Evolutionary conservation across 192 early-diverging fungal genomes (phyloP), one percentile per base, ranked within the genome.

Genomic region (Backusella westeae): DNA sequence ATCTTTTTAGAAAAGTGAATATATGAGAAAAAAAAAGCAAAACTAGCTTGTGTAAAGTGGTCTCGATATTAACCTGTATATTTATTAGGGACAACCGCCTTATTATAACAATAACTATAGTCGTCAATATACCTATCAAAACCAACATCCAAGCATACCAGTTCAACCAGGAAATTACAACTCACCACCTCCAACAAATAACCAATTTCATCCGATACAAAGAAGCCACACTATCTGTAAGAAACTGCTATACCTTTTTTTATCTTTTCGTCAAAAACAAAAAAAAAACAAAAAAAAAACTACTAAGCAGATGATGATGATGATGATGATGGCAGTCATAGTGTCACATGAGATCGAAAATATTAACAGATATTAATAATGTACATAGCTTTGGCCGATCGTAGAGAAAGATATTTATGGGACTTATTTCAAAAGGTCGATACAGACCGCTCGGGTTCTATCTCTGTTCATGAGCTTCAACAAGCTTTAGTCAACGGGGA

Each of bases 401-500:
- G 29, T 3, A 49, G 70, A 71, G 70, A 71, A 17, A 23, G 32
- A 26, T 71, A 71, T 44, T 44, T 71, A 44, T 49, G 44, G 42
- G 44, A 44, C 15, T 32, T 71, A 34, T 71, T 71, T 34, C 70
- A 71, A 49, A 71, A 29, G 29, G 29, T 71, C 6, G 70, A 71
- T 34, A 49, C 42, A 32, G 70, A 71, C 14, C 42, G 19, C 42
- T 71, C 70, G 46, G 26, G 26, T 12, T 71, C 70, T 8, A 71
- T 71, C 32, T 71, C 70, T 46, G 70, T 71, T 34, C 23, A 71
- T 44, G 70, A 71, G 34, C 41, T 71, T 7, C 42, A 71, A 32
- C 41, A 26, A 29, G 44, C 70, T 49, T 34, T 71, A 29, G 70
- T 71, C 10, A 71, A 71, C 42, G 86, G 87, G 32, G 91, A 90